These are phyloP conservation scores for Spergularia marina DNA, from an alignment of 148 eudicot genomes.

Conservation along the genomic window DNA sequence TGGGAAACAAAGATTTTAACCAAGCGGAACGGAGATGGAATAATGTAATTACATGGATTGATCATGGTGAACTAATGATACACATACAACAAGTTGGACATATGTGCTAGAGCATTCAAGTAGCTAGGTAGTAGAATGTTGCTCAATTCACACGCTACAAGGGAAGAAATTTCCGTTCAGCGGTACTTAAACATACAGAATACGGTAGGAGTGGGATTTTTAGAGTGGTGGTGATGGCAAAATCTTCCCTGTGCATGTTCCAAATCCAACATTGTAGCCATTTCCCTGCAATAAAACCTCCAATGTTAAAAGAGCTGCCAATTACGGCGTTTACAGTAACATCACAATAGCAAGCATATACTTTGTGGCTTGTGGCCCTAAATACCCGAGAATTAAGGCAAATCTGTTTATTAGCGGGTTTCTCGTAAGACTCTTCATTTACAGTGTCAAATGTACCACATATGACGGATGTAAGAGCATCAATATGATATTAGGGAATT, in stretches of 20 bases:
- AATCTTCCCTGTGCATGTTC: constrained; percentile 79
- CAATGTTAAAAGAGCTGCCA: constrained; percentile 4
- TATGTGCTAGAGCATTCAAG: constrained; percentile 3
- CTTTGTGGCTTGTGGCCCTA: no score
- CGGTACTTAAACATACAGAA: background rate
- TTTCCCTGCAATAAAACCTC: constrained; percentile 58
- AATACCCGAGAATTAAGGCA: background rate
- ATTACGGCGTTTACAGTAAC: background rate
- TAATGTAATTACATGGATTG: background rate
- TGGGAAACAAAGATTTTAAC: background rate
- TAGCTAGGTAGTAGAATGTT: background rate
- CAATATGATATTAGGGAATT: background rate
- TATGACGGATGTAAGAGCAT: background rate
- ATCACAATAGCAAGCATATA: background rate
- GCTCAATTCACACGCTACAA: background rate
- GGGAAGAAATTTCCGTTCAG: constrained; percentile 3
- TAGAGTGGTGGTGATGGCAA: constrained; percentile 48
- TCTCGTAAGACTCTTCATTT: background rate
- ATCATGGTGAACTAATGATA: background rate
- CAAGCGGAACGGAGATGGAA: background rate
- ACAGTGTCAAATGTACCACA: background rate
- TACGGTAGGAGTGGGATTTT: constrained; percentile 13
- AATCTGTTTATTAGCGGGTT: background rate
- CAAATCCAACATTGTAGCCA: constrained; percentile 82
- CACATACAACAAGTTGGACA: constrained; percentile 6